phyloP scores from a whole-genome alignment of 495 filamentous ascomycete species.

The Penicillium robsamsonii region DNA sequence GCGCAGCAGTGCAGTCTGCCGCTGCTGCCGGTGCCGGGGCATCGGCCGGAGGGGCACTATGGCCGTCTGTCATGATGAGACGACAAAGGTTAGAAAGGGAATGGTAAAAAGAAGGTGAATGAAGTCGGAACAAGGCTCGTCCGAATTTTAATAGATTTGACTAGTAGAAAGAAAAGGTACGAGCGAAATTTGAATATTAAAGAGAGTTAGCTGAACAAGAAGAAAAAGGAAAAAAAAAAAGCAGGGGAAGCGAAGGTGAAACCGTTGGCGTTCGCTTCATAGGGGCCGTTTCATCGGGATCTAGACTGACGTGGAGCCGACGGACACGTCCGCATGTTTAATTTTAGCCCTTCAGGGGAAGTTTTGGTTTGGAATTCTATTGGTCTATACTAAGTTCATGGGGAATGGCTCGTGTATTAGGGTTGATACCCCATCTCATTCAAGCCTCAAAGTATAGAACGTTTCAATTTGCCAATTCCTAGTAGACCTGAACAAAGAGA shows the following conservation, averaged over 20 bases:
- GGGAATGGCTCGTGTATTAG: not conserved
- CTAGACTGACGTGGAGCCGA: conserved; percentile 8
- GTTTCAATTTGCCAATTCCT: no score
- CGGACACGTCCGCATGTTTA: conserved; percentile 16
- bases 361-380: not conserved
- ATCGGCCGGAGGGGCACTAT: conserved; percentile 19
- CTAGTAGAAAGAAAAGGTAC: not conserved
- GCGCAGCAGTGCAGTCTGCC: conserved; percentile 22
- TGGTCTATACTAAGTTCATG: not conserved
- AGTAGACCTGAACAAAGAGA: no score
- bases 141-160: not conserved
- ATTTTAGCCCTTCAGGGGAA: conserved; percentile 12
- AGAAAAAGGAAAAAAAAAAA: conserved; percentile 5
- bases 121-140: conserved; percentile 1
- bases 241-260: conserved; percentile 12
- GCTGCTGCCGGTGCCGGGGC: conserved; percentile 15
- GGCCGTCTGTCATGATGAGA: conserved; percentile 21
- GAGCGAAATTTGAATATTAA: conserved; percentile 8
- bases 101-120: conserved; percentile 3
- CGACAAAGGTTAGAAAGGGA: conserved; percentile 6
- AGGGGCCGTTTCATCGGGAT: conserved; percentile 9
- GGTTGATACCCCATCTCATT: no score
- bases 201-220: not conserved
- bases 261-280: conserved; percentile 1
- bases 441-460: not conserved